Evolutionary conservation across 371 early-diverging fungal genomes (phyloP).

Genomic region (Capillidium rhysosporum): DNA sequence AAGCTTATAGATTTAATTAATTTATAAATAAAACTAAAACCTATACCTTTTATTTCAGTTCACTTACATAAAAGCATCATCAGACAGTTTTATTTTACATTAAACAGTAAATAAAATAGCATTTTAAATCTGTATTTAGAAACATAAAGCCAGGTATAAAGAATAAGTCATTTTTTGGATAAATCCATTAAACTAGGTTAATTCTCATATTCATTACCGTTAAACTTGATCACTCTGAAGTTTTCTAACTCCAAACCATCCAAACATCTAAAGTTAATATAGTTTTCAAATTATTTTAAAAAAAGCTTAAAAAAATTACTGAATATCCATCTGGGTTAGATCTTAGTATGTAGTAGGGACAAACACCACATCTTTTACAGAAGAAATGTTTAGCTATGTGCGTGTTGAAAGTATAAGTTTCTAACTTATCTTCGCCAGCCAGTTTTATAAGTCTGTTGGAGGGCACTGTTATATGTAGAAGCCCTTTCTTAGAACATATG

Average conservation of each 20-base stretch:
- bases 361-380: conserved; percentile 18
- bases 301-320: background rate
- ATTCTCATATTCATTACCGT: conserved; percentile 14
- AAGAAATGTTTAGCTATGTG: conserved; percentile 17
- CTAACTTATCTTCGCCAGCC: conserved; percentile 6
- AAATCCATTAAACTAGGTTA: conserved; percentile 10
- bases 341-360: conserved; percentile 17
- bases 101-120: too few relatives aligned
- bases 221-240: conserved; percentile 9
- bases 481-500: conserved; percentile 16
- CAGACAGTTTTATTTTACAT: too few relatives aligned
- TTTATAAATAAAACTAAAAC: too few relatives aligned
- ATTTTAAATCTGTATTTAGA: too few relatives aligned
- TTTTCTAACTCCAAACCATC: conserved; percentile 9
- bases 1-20: too few relatives aligned
- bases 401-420: conserved; percentile 18
- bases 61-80: too few relatives aligned
- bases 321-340: conserved; percentile 18
- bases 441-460: conserved; percentile 8
- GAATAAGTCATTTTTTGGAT: conserved; percentile 9
- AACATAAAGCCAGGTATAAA: too few relatives aligned
- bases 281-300: background rate
- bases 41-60: too few relatives aligned
- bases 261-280: conserved; percentile 15
- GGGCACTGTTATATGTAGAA: conserved; percentile 14